These are phyloP conservation scores for Grosmannia huntii DNA, from an alignment of 2,329 filamentous ascomycete species.

Conservation along the genomic window DNA sequence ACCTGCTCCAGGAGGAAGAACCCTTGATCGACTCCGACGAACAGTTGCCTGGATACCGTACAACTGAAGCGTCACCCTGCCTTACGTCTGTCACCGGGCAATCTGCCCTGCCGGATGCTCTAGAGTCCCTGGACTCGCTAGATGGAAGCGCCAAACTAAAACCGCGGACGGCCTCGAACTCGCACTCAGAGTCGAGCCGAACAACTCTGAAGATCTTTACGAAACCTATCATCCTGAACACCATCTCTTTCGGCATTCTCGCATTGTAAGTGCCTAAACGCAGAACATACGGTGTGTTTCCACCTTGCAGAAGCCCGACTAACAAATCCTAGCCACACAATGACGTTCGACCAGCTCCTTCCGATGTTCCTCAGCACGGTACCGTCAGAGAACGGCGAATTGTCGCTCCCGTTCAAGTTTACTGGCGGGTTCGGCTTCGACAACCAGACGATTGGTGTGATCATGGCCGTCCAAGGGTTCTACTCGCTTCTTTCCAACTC, in stretches of 20 bases:
- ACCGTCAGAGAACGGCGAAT: constrained; percentile 32
- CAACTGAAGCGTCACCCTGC: constrained; percentile 29
- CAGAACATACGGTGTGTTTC: too few species aligned
- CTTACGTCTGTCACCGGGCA: constrained; percentile 7
- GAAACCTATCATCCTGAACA: constrained; percentile 72
- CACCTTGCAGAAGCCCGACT: background rate
- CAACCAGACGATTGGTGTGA: constrained; percentile 73
- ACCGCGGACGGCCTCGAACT: constrained; percentile 8
- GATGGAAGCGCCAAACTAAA: constrained; percentile 22
- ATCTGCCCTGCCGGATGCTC: constrained; percentile 21
- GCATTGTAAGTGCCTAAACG: constrained; percentile 63
- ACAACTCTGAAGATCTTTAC: constrained; percentile 53
- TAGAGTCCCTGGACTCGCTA: constrained; percentile 10
- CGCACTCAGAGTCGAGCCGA: constrained; percentile 6
- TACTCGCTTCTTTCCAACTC: constrained; percentile 84
- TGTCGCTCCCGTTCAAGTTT: constrained; percentile 72
- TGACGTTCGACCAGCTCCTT: constrained; percentile 88
- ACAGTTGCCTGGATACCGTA: constrained; percentile 56
- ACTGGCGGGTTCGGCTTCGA: constrained; percentile 73
- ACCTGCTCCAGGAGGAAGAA: constrained; percentile 36
- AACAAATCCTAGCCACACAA: constrained; percentile 60
- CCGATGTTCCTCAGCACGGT: constrained; percentile 78
- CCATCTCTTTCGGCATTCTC: constrained; percentile 79
- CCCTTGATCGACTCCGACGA: constrained; percentile 50
- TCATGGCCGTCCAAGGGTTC: constrained; percentile 77